Evolutionary conservation across 768 basidiomycete species (phyloP), one percentile per base, ranked within the genome.

Genomic region (Termitomyces sp.): DNA sequence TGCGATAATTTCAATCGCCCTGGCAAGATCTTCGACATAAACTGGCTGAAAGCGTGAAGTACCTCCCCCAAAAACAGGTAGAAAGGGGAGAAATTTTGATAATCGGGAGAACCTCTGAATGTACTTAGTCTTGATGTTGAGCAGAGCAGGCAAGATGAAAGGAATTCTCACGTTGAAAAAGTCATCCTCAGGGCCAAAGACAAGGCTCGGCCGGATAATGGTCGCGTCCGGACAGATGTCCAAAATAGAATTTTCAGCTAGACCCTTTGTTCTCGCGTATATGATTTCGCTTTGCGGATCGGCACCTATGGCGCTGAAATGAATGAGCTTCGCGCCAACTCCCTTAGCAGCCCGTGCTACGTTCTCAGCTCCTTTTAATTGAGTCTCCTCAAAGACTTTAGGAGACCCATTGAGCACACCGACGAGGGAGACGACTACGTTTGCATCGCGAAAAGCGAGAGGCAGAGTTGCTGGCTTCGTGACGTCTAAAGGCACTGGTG

Each of bases 1-100:
- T 8, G 81, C 76, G 58, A 85, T 76, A 15, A 87, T 77, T 68
- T 88, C 88, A 4, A 91, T 81, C 6, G 82, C 78, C 28, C 77
- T 74, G 11, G 85, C 88, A 35, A 93, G 65, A 69, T 93, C 90
- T 0, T 82, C 86, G 1, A 85, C 89, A 67, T 84, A 91, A 12
- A 91, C 85, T 13, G 90, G 89, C 65, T 91, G 90, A 68, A 91
- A 91, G 28, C 74, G 78, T 7, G 87, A 75, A 11, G 64, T 71
- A 1, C 91, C 90, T n/a, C 86, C 86, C 9, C 83, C 87, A 67
- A 90, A 91, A 6, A 92, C 87, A n/a, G 90, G 90, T 32, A 91
- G 71, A 69, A 90, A 85, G 2, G 90, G 90, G 38, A 91, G 72
- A 62, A 82, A 76, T 54, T 76, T 77, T 0, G 87, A 82, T 33